A percentile compares a stretch with the other conserved stretches of the same genome.
These are phyloP conservation scores for Phytophthora sp. DNA, from an alignment of 352 stramenopile species.

Conservation along the genomic window DNA sequence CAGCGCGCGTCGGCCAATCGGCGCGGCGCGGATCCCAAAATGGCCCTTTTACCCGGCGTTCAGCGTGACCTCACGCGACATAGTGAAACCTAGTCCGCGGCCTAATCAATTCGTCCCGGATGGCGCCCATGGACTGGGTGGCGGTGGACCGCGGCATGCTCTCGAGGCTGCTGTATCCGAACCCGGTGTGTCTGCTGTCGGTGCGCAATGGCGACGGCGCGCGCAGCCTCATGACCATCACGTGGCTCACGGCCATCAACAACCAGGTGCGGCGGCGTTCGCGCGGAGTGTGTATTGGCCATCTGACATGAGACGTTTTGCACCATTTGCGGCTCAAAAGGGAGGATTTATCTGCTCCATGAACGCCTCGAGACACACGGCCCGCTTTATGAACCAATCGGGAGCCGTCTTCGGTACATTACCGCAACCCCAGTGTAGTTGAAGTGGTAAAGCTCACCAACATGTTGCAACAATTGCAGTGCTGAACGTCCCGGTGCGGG, in stretches of 20 bases:
- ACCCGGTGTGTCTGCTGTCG: conserved; percentile 81
- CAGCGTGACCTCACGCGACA: conserved; percentile 1
- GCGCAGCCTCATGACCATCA: conserved; percentile 84
- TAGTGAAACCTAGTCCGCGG: conserved; percentile 25
- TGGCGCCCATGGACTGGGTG: conserved; percentile 53
- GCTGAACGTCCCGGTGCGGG: conserved; percentile 72
- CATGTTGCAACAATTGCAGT: conserved; percentile 36
- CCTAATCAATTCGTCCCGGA: conserved; percentile 10
- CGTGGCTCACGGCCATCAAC: conserved; percentile 88
- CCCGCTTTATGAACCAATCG: conserved; percentile 52
- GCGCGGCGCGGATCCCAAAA: conserved; percentile 7
- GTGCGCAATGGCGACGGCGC: conserved; percentile 26
- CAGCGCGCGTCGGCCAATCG: conserved; percentile 10
- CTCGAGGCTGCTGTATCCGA: conserved; percentile 80
- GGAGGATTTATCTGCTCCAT: conserved; percentile 86
- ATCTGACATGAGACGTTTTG: neutral
- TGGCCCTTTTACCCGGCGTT: conserved; percentile 10
- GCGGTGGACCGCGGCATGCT: conserved; percentile 74
- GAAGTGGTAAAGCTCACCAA: conserved; percentile 3
- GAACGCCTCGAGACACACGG: conserved; percentile 73
- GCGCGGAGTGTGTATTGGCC: neutral
- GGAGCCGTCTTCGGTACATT: conserved; percentile 64
- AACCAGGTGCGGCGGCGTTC: conserved; percentile 56
- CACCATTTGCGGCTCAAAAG: conserved; percentile 26
- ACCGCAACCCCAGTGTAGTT: conserved; percentile 3